These are phyloP conservation scores for Marvania coccoides DNA, from an alignment of 139 green algal genomes.

Conservation along the genomic window DNA sequence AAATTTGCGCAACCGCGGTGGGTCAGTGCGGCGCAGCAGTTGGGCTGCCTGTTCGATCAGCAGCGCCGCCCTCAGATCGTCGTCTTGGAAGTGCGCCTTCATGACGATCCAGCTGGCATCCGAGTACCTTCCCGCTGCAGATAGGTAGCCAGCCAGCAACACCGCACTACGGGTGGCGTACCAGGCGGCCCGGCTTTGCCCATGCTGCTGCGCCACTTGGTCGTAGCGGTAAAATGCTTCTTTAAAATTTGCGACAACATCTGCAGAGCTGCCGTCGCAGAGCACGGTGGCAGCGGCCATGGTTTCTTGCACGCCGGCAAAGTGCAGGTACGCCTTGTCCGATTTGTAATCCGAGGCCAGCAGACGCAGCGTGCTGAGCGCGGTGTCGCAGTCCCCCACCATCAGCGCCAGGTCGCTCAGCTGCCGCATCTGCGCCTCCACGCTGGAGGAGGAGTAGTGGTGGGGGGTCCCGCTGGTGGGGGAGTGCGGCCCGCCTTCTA, in stretches of 20 bases:
- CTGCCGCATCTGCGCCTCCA: conserved; percentile 74
- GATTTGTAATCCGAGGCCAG: conserved; percentile 49
- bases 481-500: conserved; percentile 5
- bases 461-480: neutral
- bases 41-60: conserved; percentile 82
- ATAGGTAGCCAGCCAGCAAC: conserved; percentile 30
- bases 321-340: conserved; percentile 63
- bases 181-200: conserved; percentile 7
- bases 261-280: neutral
- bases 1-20: conserved; percentile 58
- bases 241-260: conserved; percentile 22
- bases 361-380: conserved; percentile 69
- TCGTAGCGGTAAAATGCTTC: conserved; percentile 38
- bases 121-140: conserved; percentile 8
- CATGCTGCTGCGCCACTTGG: neutral
- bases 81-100: conserved; percentile 68
- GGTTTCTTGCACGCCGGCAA: conserved; percentile 69
- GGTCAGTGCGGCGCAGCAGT: conserved; percentile 45
- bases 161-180: conserved; percentile 50
- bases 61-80: conserved; percentile 65
- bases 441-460: neutral
- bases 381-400: conserved; percentile 74
- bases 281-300: conserved; percentile 31
- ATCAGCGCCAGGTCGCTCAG: conserved; percentile 80
- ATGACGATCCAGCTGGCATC: conserved; percentile 64